These are phyloP conservation scores for Talaromyces trachyspermus DNA, from an alignment of 495 filamentous ascomycete genomes.

Conservation along the genomic window DNA sequence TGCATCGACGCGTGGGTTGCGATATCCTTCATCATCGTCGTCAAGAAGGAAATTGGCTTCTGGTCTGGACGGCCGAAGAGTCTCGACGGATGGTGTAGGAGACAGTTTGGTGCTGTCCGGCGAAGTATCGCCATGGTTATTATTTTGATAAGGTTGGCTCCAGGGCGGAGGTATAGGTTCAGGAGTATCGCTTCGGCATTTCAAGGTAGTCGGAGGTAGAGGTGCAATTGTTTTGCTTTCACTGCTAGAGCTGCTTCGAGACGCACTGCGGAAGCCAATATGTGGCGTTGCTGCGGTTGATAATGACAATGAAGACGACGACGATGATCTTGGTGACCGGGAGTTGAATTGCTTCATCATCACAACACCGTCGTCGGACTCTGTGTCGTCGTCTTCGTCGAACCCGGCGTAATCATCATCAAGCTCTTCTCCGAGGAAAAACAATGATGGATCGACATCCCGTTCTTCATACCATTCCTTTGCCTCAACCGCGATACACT, in stretches of 20 bases:
- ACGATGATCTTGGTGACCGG: background rate
- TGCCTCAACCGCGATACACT: conserved; percentile 88
- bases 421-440: conserved; percentile 12
- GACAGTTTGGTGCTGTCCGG: conserved; percentile 31
- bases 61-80: conserved; percentile 60
- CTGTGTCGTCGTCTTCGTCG: conserved; percentile 50
- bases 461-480: conserved; percentile 58
- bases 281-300: conserved; percentile 40
- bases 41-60: conserved; percentile 65
- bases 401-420: conserved; percentile 57
- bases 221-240: conserved; percentile 92
- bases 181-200: conserved; percentile 76
- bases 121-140: conserved; percentile 40
- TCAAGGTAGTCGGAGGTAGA: conserved; percentile 85
- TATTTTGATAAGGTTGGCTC: too few relatives aligned
- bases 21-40: conserved; percentile 56
- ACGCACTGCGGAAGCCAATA: conserved; percentile 40
- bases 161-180: too few relatives aligned
- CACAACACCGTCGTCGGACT: conserved; percentile 68
- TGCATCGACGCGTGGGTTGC: too few relatives aligned
- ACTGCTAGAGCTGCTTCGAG: conserved; percentile 43
- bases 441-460: background rate
- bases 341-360: conserved; percentile 67
- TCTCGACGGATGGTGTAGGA: conserved; percentile 71
- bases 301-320: too few relatives aligned